Evolutionary conservation across 176 grass and related monocot genomes (phyloP).

Genomic region (Puccinellia tenuiflora): DNA sequence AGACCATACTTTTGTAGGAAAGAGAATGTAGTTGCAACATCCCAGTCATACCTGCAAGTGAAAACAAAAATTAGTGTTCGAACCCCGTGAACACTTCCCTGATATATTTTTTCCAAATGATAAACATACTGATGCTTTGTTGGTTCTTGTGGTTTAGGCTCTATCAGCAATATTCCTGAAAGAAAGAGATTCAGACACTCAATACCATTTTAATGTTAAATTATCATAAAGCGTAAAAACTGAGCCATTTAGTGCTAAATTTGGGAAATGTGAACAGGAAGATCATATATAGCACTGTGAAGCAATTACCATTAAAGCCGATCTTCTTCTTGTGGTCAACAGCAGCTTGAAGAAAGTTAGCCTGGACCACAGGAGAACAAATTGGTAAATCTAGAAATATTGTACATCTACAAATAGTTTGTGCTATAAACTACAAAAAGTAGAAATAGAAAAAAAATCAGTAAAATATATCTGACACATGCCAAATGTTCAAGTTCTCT

Average conservation of each 20-base stretch:
- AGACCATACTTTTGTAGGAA: constrained; percentile 97
- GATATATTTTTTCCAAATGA: neutral
- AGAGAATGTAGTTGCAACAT: constrained; percentile 84
- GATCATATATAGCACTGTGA: neutral
- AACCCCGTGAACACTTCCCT: neutral
- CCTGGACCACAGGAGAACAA: constrained; percentile 37
- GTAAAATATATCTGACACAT: neutral
- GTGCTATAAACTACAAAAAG: neutral
- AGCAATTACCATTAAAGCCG: constrained; percentile 66
- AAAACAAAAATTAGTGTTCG: constrained; percentile 5
- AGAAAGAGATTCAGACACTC: neutral
- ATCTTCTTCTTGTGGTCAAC: constrained; percentile 96
- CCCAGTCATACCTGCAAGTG: constrained; percentile 90
- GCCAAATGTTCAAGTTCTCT: constrained; percentile 96
- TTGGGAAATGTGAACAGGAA: neutral
- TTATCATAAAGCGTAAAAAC: neutral
- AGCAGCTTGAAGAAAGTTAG: constrained; percentile 87
- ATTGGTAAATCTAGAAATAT: neutral
- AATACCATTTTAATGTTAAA: neutral
- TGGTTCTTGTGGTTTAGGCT: constrained; percentile 98
- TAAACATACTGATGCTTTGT: constrained; percentile 93
- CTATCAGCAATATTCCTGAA: constrained; percentile 74
- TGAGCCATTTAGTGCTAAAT: neutral
- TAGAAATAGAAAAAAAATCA: constrained; percentile 7
- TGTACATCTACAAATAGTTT: neutral